Base-by-base conservation (phyloP, 345 rosid genomes). In the Draba incana region DNA sequence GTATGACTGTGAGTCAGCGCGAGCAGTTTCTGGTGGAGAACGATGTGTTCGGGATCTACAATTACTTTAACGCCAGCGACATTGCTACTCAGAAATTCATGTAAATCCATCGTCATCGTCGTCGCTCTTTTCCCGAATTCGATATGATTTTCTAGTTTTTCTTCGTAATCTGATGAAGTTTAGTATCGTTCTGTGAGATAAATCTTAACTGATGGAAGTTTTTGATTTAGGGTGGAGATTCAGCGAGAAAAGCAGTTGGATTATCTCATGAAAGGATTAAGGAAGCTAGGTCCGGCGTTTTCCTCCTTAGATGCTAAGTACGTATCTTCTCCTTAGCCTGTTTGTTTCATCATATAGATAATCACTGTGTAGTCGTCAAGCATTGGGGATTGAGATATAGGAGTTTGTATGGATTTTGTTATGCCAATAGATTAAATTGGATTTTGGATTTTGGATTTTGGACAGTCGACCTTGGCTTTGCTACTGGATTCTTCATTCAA, bases 391-490 rank as follows among this genome's bases (percentile, higher is more conserved):
- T 30, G 33, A 30, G 4, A 4, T 30, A 5, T 30, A 30, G 0
- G 31, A 54, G 52, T 61, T 70, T 51, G 39, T 39, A 37, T 25
- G 10, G 11, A 16, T 48, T 35, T 23, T n/a, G 0, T 9, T 5
- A 43, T 62, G 43, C 25, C 44, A 48, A 71, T 28, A 13, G 20
- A 72, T 58, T 65, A 42, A 58, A 41, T 73, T 49, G 15, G n/a
- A 20, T 41, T 64, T 58, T 76, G 27, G 60, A 0, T 64, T 38
- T 39, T 69, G 31, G 66, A 33, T 61, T 43, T 25, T 56, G 44
- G 8, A 50, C 82, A 92, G 96, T 75, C 97, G 97, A 27, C 96
- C 98, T 16, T 92, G 98, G 97, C 81, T 90, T 70, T 92, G 98
- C 81, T 92, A 92, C 79, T 92, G 98, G 98, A 92, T 88, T 60